Evolutionary conservation across 2,329 filamentous ascomycete species (phyloP).

Genomic region (Ophiostoma triangulosporum): DNA sequence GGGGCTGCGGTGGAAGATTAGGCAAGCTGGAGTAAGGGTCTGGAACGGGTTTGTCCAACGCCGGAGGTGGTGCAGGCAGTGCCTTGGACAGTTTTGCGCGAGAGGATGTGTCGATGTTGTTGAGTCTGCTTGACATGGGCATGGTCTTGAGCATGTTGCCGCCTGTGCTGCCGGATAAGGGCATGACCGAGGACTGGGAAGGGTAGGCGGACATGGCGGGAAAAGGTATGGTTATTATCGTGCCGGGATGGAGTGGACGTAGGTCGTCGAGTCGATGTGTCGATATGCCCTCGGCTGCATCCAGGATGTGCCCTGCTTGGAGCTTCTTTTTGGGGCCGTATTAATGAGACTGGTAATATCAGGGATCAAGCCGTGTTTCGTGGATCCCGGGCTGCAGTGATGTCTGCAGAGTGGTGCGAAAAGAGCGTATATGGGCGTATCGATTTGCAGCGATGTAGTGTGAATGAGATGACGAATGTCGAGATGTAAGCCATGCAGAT

Average conservation of each 20-base stretch:
- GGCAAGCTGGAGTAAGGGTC: background rate
- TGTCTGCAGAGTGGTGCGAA: background rate
- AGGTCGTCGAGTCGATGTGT: background rate
- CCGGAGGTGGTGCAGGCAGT: conserved; percentile 32
- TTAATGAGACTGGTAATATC: background rate
- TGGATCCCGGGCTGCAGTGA: background rate
- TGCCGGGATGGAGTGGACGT: background rate
- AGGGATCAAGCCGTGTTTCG: background rate
- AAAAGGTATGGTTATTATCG: background rate
- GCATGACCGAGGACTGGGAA: background rate
- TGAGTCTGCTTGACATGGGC: conserved; percentile 15
- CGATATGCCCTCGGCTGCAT: conserved; percentile 6
- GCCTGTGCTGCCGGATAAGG: conserved; percentile 1
- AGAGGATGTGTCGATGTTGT: conserved; percentile 18
- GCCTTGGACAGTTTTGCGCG: conserved; percentile 46
- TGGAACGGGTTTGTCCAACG: conserved; percentile 4
- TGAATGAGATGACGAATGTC: background rate
- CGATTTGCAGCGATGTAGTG: background rate
- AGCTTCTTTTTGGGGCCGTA: background rate
- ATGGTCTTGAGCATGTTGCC: conserved; percentile 1
- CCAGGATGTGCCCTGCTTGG: conserved; percentile 7
- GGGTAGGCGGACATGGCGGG: conserved; percentile 1
- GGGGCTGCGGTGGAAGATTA: conserved; percentile 7
- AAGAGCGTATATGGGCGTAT: background rate
- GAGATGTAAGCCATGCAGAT: background rate